Evolutionary conservation across 2,329 filamentous ascomycete species (phyloP), one percentile per base, ranked within the genome.

Genomic region (Coleophoma crateriformis): DNA sequence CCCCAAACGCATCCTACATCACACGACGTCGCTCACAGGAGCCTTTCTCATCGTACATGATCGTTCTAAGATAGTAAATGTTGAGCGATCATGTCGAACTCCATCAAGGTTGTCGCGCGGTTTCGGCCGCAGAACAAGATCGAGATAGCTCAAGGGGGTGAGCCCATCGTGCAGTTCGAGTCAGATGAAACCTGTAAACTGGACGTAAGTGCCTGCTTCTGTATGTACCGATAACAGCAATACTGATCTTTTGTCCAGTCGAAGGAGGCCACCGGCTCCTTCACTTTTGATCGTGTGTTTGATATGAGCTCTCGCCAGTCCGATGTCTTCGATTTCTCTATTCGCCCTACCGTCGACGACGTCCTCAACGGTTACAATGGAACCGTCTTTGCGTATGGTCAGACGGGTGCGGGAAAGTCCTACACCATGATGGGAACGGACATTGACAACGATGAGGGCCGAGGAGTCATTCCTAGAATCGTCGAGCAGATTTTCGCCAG

Each of bases 291-390:
- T 70, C 88, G 92, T 55, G 90, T 99, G 58, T 99, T 99, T 74
- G 90, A 89, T 68, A 97, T 96, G 88, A 77, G 79, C 70, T 94
- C 89, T 64, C 83, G 83, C 64, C 94, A 99, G 72, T 77, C 82
- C 64, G 91, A 97, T 71, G 90, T 99, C 64, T 99, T 99, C 74
- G 89, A 97, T 71, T 99, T 94, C 74, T 97, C 94, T 39, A 97
- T 99, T 69, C 85, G 88, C 57, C 82, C 89, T 22, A 97, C 94
- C 17, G 94, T 99, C 60, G 92, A 97, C 73, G 94, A 97, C 68
- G 96, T 99, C 60, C 79, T 99, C 58, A 96, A 97, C 71, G 94
- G 94, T 58, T 99, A 99, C 81, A 99, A 99, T 74, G 94, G 92
- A 66, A 97, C 92, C 13, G 92, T 99, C 60, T 97, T 99, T 64